phyloP scores from a whole-genome alignment of 164 flowering plant genomes.

The Tetrastigma voinierianum region DNA sequence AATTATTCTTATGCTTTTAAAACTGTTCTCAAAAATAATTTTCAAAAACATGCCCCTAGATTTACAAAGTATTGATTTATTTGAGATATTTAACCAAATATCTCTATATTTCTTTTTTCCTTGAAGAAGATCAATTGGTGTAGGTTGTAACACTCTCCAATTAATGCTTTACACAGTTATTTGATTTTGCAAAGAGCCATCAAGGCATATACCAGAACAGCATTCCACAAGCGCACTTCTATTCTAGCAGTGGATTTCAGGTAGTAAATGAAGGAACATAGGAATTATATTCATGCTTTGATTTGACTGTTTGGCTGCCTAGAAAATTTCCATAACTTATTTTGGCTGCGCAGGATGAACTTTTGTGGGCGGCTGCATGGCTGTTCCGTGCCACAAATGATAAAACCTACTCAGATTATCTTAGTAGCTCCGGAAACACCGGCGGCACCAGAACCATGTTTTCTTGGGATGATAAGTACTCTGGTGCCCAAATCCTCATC shows the following conservation, averaged over 20 bases:
- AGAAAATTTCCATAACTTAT: not conserved
- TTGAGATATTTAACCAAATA: too few species aligned
- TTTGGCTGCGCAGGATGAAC: conserved; percentile 34
- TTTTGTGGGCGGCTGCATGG: conserved; percentile 71
- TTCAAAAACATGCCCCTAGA: too few species aligned
- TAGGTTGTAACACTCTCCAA: too few species aligned
- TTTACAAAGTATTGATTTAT: too few species aligned
- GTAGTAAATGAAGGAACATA: not conserved
- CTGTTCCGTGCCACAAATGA: conserved; percentile 44
- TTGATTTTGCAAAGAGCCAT: conserved; percentile 21
- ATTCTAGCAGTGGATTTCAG: conserved; percentile 39
- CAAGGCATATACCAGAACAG: conserved; percentile 29
- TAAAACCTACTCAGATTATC: conserved; percentile 22
- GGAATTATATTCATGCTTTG: not conserved
- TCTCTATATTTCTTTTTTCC: too few species aligned
- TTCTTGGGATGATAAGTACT: conserved; percentile 61
- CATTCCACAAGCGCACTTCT: conserved; percentile 32
- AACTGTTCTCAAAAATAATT: too few species aligned
- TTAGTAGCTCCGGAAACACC: not conserved
- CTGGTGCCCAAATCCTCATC: conserved; percentile 43
- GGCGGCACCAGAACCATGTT: conserved; percentile 39
- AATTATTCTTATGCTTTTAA: too few species aligned
- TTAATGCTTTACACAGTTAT: conserved; percentile 27
- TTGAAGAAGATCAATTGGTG: too few species aligned
- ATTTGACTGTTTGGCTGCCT: not conserved